phyloP scores from a whole-genome alignment of 768 basidiomycete species.

The Psilocybe subaeruginosa region DNA sequence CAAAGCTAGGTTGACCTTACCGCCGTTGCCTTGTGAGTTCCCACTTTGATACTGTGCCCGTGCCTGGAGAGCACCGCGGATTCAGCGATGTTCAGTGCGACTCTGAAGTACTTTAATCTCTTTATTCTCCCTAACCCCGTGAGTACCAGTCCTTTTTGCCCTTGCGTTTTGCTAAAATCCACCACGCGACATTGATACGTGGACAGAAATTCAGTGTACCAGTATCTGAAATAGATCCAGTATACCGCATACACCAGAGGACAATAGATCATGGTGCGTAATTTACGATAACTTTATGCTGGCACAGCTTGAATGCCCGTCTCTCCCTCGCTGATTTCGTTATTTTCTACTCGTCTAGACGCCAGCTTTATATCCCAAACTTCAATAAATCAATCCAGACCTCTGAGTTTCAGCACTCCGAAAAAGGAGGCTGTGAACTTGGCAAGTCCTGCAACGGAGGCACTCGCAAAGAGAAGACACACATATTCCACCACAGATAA shows the following conservation, averaged over 20 bases:
- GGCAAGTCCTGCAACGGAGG: not conserved
- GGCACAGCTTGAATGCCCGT: too few species aligned
- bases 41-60: too few species aligned
- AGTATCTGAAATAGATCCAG: conserved; percentile 12
- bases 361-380: conserved; percentile 2
- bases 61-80: not conserved
- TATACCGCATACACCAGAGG: conserved; percentile 10
- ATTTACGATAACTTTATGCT: not conserved
- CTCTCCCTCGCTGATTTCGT: not conserved
- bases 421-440: not conserved
- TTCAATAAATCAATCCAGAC: not conserved
- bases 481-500: conserved; percentile 3
- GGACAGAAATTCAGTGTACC: conserved; percentile 17
- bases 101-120: conserved; percentile 20
- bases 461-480: conserved; percentile 4
- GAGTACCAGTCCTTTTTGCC: not conserved
- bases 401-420: conserved; percentile 2
- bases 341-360: conserved; percentile 3
- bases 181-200: not conserved
- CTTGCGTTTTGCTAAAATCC: too few species aligned
- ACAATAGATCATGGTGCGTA: conserved; percentile 9
- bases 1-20: not conserved
- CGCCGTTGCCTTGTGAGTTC: too few species aligned
- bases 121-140: conserved; percentile 26
- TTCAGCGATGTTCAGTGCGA: conserved; percentile 15